Evolutionary conservation across 2,329 filamentous ascomycete genomes (phyloP).

Genomic region (Verticillium isaacii): DNA sequence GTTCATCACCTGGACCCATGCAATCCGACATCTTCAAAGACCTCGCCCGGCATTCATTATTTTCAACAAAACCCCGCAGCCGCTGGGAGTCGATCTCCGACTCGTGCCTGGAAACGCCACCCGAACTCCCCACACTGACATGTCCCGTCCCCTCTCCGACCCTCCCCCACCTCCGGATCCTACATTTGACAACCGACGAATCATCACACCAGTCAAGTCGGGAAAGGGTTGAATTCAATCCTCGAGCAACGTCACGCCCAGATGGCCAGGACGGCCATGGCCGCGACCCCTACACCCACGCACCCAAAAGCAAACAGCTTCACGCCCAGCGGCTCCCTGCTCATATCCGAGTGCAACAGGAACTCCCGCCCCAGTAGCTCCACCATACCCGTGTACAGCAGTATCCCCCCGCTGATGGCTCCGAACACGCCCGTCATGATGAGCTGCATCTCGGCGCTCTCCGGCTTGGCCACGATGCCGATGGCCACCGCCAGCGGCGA

Average conservation of each 20-base stretch:
- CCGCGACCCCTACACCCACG: slow-evolving; percentile 65
- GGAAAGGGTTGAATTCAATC: too few species aligned
- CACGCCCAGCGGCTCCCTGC: slow-evolving; percentile 62
- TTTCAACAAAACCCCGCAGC: too few species aligned
- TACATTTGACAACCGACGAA: neutral
- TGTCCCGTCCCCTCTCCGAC: neutral
- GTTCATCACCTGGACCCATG: too few species aligned
- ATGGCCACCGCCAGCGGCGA: slow-evolving; percentile 83
- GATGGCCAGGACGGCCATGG: slow-evolving; percentile 81
- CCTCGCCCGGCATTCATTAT: too few species aligned
- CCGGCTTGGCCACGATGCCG: slow-evolving; percentile 66
- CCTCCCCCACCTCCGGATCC: neutral
- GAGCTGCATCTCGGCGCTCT: slow-evolving; percentile 37
- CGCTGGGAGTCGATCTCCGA: neutral
- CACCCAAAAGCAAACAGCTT: slow-evolving; percentile 66
- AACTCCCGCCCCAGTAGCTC: slow-evolving; percentile 94
- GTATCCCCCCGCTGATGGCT: slow-evolving; percentile 78
- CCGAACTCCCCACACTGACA: neutral
- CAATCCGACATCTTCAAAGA: too few species aligned
- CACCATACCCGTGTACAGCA: slow-evolving; percentile 88
- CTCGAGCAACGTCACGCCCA: slow-evolving; percentile 56
- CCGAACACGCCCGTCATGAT: slow-evolving; percentile 87
- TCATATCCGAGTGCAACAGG: slow-evolving; percentile 88
- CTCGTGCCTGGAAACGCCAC: neutral
- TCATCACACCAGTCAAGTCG: neutral